These are phyloP conservation scores for Lasiodiplodia sp. DNA, from an alignment of 2,329 filamentous ascomycete genomes.

Conservation along the genomic window DNA sequence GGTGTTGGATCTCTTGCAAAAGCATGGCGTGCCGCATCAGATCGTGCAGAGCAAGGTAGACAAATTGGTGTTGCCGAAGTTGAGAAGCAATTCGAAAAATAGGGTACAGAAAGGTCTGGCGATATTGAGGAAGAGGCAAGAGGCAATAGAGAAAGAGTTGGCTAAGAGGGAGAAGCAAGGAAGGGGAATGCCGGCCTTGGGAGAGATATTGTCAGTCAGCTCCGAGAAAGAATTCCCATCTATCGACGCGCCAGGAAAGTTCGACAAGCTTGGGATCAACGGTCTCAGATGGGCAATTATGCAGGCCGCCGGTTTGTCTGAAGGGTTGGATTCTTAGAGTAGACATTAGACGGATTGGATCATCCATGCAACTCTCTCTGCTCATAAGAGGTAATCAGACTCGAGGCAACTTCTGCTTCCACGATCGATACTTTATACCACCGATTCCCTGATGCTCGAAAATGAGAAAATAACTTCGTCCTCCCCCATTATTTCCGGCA, in stretches of 20 bases:
- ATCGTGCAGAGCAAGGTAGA: constrained; percentile 73
- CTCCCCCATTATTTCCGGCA: too few species aligned
- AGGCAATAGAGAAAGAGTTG: constrained; percentile 31
- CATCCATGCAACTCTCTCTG: not conserved
- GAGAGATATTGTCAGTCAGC: constrained; percentile 68
- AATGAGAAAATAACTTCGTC: not conserved
- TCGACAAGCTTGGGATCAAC: constrained; percentile 61
- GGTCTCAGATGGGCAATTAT: constrained; percentile 70
- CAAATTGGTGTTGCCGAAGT: constrained; percentile 53
- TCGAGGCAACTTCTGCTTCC: not conserved
- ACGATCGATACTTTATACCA: not conserved
- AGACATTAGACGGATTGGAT: not conserved
- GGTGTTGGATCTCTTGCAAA: constrained; percentile 63
- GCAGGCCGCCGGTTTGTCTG: constrained; percentile 62
- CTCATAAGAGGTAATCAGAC: not conserved
- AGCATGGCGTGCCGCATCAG: constrained; percentile 67
- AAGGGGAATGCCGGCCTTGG: constrained; percentile 50
- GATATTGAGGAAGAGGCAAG: not conserved
- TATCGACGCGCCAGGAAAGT: constrained; percentile 53
- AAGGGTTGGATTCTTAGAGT: not conserved
- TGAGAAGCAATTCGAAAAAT: constrained; percentile 36
- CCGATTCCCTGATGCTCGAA: not conserved
- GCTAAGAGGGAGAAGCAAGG: constrained; percentile 35
- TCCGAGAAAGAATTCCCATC: constrained; percentile 50
- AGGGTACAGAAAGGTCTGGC: constrained; percentile 38